Percentiles rank a stretch among this genome's conserved stretches.
Conservation (phyloP, 176 grass and related monocot genomes). For the Oryza glumipatula region DNA sequence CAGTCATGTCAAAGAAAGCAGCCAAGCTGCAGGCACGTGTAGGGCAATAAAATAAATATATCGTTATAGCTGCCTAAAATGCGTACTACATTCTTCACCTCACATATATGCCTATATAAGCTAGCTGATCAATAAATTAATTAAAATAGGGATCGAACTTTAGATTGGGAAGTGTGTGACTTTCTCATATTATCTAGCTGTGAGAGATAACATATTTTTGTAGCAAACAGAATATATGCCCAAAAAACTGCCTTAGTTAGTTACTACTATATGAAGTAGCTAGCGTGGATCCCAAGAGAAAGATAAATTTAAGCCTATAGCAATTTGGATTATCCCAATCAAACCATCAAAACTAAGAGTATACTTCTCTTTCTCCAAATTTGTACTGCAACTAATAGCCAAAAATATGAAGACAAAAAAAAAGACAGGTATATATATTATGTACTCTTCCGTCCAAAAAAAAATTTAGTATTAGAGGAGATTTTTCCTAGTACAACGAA, state of each 20-base stretch:
- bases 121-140: not conserved
- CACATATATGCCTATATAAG: not conserved
- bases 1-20: constrained; percentile 33
- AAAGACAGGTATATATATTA: too few relatives aligned
- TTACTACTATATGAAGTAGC: not conserved
- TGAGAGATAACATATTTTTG: not conserved
- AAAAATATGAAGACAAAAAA: too few relatives aligned
- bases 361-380: not conserved
- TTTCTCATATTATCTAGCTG: too few relatives aligned
- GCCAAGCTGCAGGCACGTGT: constrained; percentile 34
- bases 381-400: not conserved
- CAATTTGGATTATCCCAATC: not conserved
- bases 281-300: not conserved
- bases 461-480: too few relatives aligned
- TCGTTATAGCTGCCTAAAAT: not conserved
- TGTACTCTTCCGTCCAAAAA: too few relatives aligned
- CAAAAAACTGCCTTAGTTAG: not conserved
- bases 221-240: not conserved
- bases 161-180: not conserved
- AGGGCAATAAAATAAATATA: not conserved
- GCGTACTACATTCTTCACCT: constrained; percentile 13
- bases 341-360: not conserved
- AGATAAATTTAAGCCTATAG: not conserved
- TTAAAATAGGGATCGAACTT: not conserved
- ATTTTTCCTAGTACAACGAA: too few relatives aligned